Percentiles rank a stretch among this genome's conserved stretches.
These are phyloP conservation scores for Fusarium beomiforme DNA, from an alignment of 2,329 filamentous ascomycete species.

Conservation along the genomic window DNA sequence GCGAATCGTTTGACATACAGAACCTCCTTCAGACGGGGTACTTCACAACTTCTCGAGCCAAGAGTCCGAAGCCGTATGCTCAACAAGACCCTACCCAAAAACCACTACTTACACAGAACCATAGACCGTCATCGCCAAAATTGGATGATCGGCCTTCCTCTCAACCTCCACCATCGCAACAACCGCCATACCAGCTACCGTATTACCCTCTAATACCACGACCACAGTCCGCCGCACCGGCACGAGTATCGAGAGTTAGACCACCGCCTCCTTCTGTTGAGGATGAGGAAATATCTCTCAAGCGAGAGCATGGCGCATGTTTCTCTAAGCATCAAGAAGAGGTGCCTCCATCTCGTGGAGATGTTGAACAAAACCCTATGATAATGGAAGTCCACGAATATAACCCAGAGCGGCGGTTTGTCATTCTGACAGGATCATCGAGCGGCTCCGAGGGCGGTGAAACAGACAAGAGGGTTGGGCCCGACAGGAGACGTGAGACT, in stretches of 20 bases:
- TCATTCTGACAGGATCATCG: slow-evolving; percentile 59
- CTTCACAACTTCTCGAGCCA: slow-evolving; percentile 59
- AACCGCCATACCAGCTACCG: slow-evolving; percentile 30
- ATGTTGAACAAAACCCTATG: slow-evolving; percentile 74
- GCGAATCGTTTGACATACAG: slow-evolving; percentile 56
- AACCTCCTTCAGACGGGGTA: slow-evolving; percentile 60
- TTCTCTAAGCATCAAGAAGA: slow-evolving; percentile 53
- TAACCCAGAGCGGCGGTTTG: slow-evolving; percentile 73
- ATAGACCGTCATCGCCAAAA: slow-evolving; percentile 32
- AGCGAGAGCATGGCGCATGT: slow-evolving; percentile 64
- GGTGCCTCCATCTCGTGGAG: slow-evolving; percentile 69
- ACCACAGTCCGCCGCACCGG: slow-evolving; percentile 19
- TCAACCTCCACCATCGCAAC: slow-evolving; percentile 20
- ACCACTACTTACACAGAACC: slow-evolving; percentile 22
- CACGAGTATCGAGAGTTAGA: slow-evolving; percentile 47
- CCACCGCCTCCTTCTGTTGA: slow-evolving; percentile 75
- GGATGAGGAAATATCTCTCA: slow-evolving; percentile 72
- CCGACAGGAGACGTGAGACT: slow-evolving; percentile 7
- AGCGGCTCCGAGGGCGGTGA: slow-evolving; percentile 40
- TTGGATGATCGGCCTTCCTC: slow-evolving; percentile 30
- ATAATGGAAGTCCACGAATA: slow-evolving; percentile 69
- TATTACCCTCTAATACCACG: slow-evolving; percentile 31
- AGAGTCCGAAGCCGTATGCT: slow-evolving; percentile 44
- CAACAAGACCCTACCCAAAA: background rate
- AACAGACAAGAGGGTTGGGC: slow-evolving; percentile 36